Evolutionary conservation across 1,284 basidiomycete species (phyloP).

Genomic region (Pseudozyma pruni): DNA sequence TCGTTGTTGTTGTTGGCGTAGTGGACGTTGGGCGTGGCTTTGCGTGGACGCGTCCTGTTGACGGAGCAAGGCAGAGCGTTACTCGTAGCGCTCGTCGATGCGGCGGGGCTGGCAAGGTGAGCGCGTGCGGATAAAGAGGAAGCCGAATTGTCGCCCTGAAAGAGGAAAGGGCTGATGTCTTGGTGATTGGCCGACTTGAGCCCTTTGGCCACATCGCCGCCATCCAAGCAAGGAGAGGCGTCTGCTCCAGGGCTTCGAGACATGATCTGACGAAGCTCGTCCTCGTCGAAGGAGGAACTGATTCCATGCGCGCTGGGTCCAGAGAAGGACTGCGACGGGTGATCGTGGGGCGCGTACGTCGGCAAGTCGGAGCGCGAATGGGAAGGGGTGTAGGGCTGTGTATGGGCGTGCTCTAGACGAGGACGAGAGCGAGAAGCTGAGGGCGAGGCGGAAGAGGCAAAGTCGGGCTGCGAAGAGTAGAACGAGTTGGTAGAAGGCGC

Average conservation of each 20-base stretch:
- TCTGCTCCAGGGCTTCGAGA: conserved; percentile 17
- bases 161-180: conserved; percentile 57
- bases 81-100: not conserved
- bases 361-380: conserved; percentile 14
- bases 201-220: conserved; percentile 27
- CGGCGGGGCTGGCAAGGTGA: not conserved
- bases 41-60: conserved; percentile 17
- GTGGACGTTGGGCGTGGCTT: conserved; percentile 18
- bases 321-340: conserved; percentile 8
- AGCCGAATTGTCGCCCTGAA: conserved; percentile 27
- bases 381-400: conserved; percentile 21
- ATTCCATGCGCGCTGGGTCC: conserved; percentile 24
- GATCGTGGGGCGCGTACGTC: too few species aligned
- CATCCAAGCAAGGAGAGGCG: conserved; percentile 3
- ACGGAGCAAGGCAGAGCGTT: conserved; percentile 1
- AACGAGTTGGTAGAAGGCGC: conserved; percentile 20
- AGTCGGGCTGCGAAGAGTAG: conserved; percentile 31
- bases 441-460: conserved; percentile 17
- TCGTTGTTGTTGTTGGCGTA: conserved; percentile 14
- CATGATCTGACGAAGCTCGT: conserved; percentile 45
- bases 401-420: conserved; percentile 22
- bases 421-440: conserved; percentile 31
- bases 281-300: conserved; percentile 39
- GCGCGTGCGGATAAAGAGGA: conserved; percentile 14
- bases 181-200: conserved; percentile 35